Evolutionary conservation across 495 filamentous ascomycete genomes (phyloP).

Genomic region (Barbatosphaeria neglecta): DNA sequence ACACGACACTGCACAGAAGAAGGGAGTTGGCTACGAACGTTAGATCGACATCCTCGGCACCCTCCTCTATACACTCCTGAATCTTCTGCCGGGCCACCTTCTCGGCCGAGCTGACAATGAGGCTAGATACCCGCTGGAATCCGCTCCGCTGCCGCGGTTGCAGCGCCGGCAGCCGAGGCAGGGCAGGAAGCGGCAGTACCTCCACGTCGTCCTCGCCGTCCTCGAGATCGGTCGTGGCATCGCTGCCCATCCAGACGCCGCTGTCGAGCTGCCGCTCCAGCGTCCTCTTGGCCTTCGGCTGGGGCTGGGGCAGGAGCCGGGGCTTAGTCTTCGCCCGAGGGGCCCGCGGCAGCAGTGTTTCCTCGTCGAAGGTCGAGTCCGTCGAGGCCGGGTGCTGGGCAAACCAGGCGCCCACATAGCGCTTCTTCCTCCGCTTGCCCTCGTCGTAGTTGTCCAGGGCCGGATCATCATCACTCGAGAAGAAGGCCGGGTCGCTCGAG

Average conservation of each 20-base stretch:
- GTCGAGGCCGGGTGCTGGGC: constrained; percentile 40
- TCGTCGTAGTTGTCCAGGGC: constrained; percentile 57
- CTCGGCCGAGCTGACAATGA: constrained; percentile 13
- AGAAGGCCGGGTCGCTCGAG: constrained; percentile 65
- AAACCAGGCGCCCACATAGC: constrained; percentile 63
- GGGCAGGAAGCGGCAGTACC: constrained; percentile 8
- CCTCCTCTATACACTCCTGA: constrained; percentile 46
- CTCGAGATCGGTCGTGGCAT: constrained; percentile 34
- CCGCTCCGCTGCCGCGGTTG: constrained; percentile 3
- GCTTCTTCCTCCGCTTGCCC: constrained; percentile 44
- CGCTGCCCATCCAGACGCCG: constrained; percentile 72
- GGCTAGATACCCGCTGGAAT: constrained; percentile 3
- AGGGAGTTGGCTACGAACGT: no score
- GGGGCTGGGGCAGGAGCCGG: no score
- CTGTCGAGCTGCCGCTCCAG: constrained; percentile 62
- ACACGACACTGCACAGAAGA: no score
- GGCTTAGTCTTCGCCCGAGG: constrained; percentile 36
- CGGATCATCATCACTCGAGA: constrained; percentile 69
- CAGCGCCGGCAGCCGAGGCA: constrained; percentile 12
- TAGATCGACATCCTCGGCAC: constrained; percentile 51
- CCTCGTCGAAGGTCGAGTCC: constrained; percentile 27
- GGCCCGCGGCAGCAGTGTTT: constrained; percentile 8
- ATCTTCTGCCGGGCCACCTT: constrained; percentile 25
- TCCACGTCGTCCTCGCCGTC: constrained; percentile 24
- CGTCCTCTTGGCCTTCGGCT: constrained; percentile 39